Conservation (phyloP, 768 basidiomycete species). For the Lanmaoa pseudosensibilis region DNA sequence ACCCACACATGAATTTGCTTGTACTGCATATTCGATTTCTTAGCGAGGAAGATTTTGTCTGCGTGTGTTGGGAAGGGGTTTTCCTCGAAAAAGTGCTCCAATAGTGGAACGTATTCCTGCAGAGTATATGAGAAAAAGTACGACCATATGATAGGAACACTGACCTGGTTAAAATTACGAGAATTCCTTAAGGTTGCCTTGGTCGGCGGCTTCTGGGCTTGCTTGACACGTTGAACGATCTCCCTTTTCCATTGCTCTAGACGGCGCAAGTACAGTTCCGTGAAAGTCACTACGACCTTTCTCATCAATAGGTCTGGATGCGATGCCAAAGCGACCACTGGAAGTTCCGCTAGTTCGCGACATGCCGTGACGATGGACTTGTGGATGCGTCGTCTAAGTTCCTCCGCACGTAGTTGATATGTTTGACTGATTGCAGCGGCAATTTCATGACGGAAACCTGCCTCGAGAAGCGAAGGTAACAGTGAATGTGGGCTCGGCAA, state of each 20-base stretch:
- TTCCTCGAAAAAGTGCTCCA: conserved; percentile 15
- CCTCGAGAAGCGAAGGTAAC: background rate
- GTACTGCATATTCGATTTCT: conserved; percentile 10
- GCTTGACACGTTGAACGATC: background rate
- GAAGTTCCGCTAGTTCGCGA: background rate
- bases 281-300: background rate
- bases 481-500: background rate
- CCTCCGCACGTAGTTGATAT: background rate
- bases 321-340: fast-evolving
- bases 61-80: conserved; percentile 14
- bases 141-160: fast-evolving
- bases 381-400: background rate
- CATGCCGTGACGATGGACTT: background rate
- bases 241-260: conserved; percentile 5
- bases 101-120: conserved; percentile 4
- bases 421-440: fast-evolving
- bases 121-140: fast-evolving
- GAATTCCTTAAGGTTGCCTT: background rate
- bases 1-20: conserved; percentile 23
- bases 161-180: conserved; percentile 4
- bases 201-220: fast-evolving
- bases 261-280: background rate
- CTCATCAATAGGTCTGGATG: fast-evolving
- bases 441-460: background rate
- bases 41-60: conserved; percentile 14